Conservation (phyloP, 805 yeast species). For the Suhomyces emberorum region DNA sequence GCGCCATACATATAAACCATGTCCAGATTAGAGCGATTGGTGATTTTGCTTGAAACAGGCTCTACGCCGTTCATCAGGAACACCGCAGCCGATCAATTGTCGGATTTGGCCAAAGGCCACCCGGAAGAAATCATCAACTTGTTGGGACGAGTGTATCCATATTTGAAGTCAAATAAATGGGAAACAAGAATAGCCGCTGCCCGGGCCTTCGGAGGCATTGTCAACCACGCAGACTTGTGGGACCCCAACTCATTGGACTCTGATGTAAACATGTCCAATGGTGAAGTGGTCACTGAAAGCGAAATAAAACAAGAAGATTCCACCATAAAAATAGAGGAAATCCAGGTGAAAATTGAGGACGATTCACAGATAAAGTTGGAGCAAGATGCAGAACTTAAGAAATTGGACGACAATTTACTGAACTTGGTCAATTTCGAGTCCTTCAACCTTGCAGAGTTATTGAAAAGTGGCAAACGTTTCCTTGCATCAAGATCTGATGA, state of each 20-base stretch:
- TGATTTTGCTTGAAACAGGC: conserved; percentile 79
- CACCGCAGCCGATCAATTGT: conserved; percentile 95
- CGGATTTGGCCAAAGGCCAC: conserved; percentile 89
- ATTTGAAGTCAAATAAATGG: conserved; percentile 80
- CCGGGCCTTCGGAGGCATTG: conserved; percentile 90
- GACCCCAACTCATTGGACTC: conserved; percentile 58
- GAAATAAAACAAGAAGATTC: conserved; percentile 16
- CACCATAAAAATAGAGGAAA: conserved; percentile 3
- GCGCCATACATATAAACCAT: conserved; percentile 19
- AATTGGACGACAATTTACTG: conserved; percentile 37
- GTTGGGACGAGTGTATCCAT: conserved; percentile 88
- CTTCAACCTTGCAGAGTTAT: conserved; percentile 48
- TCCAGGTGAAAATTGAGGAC: conserved; percentile 11
- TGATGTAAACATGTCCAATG: conserved; percentile 5
- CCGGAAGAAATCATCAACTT: conserved; percentile 87
- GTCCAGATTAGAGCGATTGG: conserved; percentile 56
- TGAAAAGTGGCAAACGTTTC: conserved; percentile 51
- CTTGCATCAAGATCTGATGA: conserved; percentile 49
- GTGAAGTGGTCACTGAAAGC: no score
- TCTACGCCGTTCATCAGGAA: conserved; percentile 90
- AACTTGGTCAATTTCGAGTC: conserved; percentile 46
- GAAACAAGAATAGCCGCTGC: conserved; percentile 96
- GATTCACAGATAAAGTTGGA: conserved; percentile 33
- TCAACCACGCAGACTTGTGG: conserved; percentile 75
- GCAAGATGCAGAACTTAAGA: conserved; percentile 41